Conservation (phyloP, 371 early-diverging fungal genomes). For the Syncephalastrum monosporum region DNA sequence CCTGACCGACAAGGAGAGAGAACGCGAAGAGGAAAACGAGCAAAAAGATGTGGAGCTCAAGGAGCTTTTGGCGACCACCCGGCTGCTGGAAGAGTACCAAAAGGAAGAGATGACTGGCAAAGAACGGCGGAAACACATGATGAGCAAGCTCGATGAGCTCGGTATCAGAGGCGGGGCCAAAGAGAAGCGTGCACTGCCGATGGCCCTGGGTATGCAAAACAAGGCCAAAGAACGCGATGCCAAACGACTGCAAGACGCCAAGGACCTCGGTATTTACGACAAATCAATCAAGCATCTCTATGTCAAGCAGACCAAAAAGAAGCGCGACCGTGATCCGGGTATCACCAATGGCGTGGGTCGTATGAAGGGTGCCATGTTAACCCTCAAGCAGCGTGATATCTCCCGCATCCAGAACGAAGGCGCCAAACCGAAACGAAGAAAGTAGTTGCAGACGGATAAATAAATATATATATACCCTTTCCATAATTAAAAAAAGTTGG, state of each 20-base stretch:
- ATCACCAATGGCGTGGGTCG: slow-evolving; percentile 44
- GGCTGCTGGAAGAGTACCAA: slow-evolving; percentile 44
- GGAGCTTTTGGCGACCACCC: slow-evolving; percentile 36
- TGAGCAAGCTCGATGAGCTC: slow-evolving; percentile 39
- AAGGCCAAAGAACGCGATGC: slow-evolving; percentile 32
- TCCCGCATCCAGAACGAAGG: too few relatives aligned
- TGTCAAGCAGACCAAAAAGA: slow-evolving; percentile 28
- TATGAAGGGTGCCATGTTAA: slow-evolving; percentile 45
- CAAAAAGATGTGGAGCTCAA: slow-evolving; percentile 41
- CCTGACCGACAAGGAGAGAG: slow-evolving; percentile 22
- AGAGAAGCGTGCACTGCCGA: slow-evolving; percentile 19
- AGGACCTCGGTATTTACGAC: slow-evolving; percentile 45
- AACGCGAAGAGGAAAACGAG: slow-evolving; percentile 40
- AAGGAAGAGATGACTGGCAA: slow-evolving; percentile 45
- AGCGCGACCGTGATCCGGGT: slow-evolving; percentile 41
- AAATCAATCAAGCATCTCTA: slow-evolving; percentile 45
- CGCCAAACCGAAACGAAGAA: too few relatives aligned
- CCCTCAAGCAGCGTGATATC: too few relatives aligned
- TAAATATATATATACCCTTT: too few relatives aligned
- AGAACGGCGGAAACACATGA: slow-evolving; percentile 39
- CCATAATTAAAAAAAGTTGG: too few relatives aligned
- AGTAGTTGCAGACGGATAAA: too few relatives aligned
- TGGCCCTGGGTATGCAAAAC: slow-evolving; percentile 31
- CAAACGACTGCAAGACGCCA: slow-evolving; percentile 41
- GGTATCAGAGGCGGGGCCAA: slow-evolving; percentile 27